These are phyloP conservation scores for Annulohypoxylon maeteangense DNA, from an alignment of 495 filamentous ascomycete species.

Conservation along the genomic window DNA sequence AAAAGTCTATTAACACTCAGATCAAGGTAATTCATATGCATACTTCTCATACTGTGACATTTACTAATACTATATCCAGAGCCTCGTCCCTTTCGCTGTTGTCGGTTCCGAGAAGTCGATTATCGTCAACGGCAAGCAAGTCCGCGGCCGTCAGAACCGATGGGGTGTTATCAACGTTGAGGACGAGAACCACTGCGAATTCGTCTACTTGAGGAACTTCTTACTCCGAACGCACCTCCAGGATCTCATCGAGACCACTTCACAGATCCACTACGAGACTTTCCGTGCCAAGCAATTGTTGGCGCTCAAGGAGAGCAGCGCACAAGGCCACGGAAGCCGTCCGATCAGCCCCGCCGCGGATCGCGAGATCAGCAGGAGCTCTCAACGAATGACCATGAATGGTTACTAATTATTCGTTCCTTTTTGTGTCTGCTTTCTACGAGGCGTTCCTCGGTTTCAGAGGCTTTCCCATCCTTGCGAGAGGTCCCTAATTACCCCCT, in stretches of 20 bases:
- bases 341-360: slow-evolving; percentile 96
- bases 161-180: slow-evolving; percentile 99
- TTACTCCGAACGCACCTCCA: slow-evolving; percentile 95
- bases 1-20: slow-evolving; percentile 89
- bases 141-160: slow-evolving; percentile 96
- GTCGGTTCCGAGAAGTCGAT: slow-evolving; percentile 98
- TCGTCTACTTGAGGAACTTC: slow-evolving; percentile 97
- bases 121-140: slow-evolving; percentile 96
- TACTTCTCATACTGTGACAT: background rate
- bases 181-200: slow-evolving; percentile 99
- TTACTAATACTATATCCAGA: slow-evolving; percentile 62
- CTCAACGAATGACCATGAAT: slow-evolving; percentile 97
- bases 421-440: slow-evolving; percentile 42
- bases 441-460: slow-evolving; percentile 41
- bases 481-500: slow-evolving; percentile 33
- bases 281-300: slow-evolving; percentile 99
- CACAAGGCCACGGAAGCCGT: slow-evolving; percentile 84
- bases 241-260: slow-evolving; percentile 99
- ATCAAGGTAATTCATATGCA: slow-evolving; percentile 78
- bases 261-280: slow-evolving; percentile 99
- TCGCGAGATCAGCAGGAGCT: slow-evolving; percentile 94
- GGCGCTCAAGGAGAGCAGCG: slow-evolving; percentile 96
- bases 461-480: slow-evolving; percentile 34
- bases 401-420: slow-evolving; percentile 73
- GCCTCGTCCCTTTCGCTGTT: slow-evolving; percentile 96